Base-by-base conservation (phyloP, 768 basidiomycete species). In the Lyophyllum decastes region DNA sequence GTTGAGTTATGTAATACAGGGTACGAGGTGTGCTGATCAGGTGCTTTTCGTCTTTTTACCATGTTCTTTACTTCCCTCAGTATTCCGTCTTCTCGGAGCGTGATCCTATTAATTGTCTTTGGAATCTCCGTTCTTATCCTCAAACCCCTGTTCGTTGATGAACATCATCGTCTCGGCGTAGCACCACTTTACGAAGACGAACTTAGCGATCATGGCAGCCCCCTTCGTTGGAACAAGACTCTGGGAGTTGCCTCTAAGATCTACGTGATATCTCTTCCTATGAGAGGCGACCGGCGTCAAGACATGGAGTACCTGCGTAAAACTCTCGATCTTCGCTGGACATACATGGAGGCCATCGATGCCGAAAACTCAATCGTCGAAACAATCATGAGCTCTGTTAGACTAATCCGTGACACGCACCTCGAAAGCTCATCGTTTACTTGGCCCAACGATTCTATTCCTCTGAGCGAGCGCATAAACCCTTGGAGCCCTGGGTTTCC, bases 251-350 rank as follows among this genome's bases (percentile, higher is more conserved):
- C 78, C 16, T 70, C 74, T 4, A 63, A 73, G 9, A 76, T 83
- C 51, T 86, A 82, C 60, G 82, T 90, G 0, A 64, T 91, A 41
- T 87, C 86, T 24, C 83, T 90, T 26, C 79, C 82, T 9, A 71
- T 66, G 25, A 80, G 89, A 27, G 63, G 63, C 17, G 87, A 88
- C 59, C 75, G 89, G 24, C 80, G 82, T 14, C 59, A 66, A 19
- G 74, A 83, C 47, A 89, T 90, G 87, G 83, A 87, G 51, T 61
- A 58, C 17, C 64, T 91, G 22, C 77, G 82, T 22, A 66, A 64
- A 11, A 64, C 66, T 8, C 78, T 88, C 19, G 72, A 68, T 21
- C 66, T 88, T 11, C 64, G 72, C 10, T 89, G 85, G 85, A 77
- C 76, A 3, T 81, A 86, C 62, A 59, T 82, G 19, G 75, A 83